Conservation (phyloP, 2,329 filamentous ascomycete species). For the Ustilaginoidea virens region DNA sequence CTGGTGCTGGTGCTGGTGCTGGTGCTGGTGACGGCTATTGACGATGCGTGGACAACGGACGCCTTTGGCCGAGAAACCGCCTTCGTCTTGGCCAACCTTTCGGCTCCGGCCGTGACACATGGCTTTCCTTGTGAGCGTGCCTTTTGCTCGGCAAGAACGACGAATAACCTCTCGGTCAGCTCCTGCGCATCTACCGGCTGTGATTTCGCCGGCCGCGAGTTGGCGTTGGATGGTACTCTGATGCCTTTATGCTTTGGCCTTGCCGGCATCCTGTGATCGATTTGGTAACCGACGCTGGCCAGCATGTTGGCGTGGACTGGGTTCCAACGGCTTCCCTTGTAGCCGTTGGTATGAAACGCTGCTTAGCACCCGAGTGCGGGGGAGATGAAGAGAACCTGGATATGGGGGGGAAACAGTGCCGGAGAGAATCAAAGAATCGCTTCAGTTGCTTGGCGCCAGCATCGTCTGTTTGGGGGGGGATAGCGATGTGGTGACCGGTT, state of each 20-base stretch:
- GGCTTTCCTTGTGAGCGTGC: slow-evolving; percentile 20
- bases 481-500: too few relatives aligned
- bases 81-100: slow-evolving; percentile 6
- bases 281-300: slow-evolving; percentile 4
- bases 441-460: too few relatives aligned
- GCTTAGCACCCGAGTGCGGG: too few relatives aligned
- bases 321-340: too few relatives aligned
- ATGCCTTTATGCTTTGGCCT: slow-evolving; percentile 1
- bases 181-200: slow-evolving; percentile 37
- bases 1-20: too few relatives aligned
- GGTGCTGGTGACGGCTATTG: slow-evolving; percentile 1
- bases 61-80: background rate
- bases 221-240: slow-evolving; percentile 1
- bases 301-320: slow-evolving; percentile 6
- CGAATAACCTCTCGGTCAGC: slow-evolving; percentile 33
- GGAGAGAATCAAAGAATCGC: too few relatives aligned
- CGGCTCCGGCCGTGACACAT: slow-evolving; percentile 12
- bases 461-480: too few relatives aligned
- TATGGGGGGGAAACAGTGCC: too few relatives aligned
- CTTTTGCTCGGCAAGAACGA: slow-evolving; percentile 35
- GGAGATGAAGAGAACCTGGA: too few relatives aligned
- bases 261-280: slow-evolving; percentile 3
- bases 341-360: too few relatives aligned
- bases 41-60: background rate
- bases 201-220: slow-evolving; percentile 10